phyloP scores from a whole-genome alignment of 257 asterid species.

The Ballota nigra region DNA sequence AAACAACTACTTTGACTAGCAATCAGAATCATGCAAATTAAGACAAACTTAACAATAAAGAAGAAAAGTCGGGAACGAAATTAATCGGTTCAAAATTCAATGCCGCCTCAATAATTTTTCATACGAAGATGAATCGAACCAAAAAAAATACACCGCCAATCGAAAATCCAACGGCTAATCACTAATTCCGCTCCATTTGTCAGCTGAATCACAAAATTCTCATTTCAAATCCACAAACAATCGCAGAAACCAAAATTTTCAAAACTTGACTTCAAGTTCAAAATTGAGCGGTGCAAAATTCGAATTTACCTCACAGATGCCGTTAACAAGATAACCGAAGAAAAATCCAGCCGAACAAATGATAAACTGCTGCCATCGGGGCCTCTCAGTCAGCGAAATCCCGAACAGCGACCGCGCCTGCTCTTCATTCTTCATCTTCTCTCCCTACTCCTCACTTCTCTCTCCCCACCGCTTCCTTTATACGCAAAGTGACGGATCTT shows the following conservation, averaged over 20 bases:
- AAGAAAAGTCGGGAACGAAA: neutral
- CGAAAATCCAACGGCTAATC: constrained; percentile 6
- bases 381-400: constrained; percentile 59
- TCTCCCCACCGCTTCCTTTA: neutral
- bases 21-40: constrained; percentile 18
- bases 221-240: too few relatives aligned
- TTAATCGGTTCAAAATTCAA: constrained; percentile 1
- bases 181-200: neutral
- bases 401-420: constrained; percentile 78
- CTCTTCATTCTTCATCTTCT: constrained; percentile 72
- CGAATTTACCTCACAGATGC: constrained; percentile 72
- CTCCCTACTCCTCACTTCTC: neutral
- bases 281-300: neutral
- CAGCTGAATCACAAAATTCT: neutral
- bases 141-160: neutral
- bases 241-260: too few relatives aligned
- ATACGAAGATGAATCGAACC: neutral
- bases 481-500: neutral
- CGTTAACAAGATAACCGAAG: constrained; percentile 91
- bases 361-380: constrained; percentile 87
- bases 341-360: constrained; percentile 89
- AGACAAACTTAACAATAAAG: too few relatives aligned
- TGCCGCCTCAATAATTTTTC: neutral
- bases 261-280: too few relatives aligned
- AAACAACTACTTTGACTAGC: constrained; percentile 7